These are phyloP conservation scores for Halophytophthora polymorphica DNA, from an alignment of 352 stramenopile genomes.

Conservation along the genomic window DNA sequence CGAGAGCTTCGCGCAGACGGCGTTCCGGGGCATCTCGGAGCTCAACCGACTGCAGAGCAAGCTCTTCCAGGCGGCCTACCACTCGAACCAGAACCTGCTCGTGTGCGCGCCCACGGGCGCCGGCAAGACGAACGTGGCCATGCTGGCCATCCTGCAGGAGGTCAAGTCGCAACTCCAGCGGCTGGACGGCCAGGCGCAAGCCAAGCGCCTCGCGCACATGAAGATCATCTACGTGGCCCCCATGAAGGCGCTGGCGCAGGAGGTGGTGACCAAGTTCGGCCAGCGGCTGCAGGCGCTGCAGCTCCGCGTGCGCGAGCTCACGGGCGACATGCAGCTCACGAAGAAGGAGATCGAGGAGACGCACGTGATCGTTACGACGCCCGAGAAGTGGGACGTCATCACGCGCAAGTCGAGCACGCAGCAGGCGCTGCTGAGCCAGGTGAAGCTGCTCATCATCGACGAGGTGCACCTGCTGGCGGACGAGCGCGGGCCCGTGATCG, in stretches of 20 bases:
- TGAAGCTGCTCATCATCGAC: slow-evolving; percentile 99
- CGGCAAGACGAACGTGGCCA: slow-evolving; percentile 99
- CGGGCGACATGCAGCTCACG: slow-evolving; percentile 98
- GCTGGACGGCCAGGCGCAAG: slow-evolving; percentile 19
- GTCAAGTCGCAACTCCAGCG: slow-evolving; percentile 73
- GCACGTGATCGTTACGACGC: slow-evolving; percentile 98
- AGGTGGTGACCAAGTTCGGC: slow-evolving; percentile 98
- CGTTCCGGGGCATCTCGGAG: slow-evolving; percentile 66
- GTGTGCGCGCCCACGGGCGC: slow-evolving; percentile 92
- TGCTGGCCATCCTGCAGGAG: slow-evolving; percentile 95
- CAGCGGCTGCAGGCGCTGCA: slow-evolving; percentile 72
- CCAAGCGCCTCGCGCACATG: slow-evolving; percentile 56
- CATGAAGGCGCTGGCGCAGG: slow-evolving; percentile 98
- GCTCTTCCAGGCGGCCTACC: slow-evolving; percentile 96
- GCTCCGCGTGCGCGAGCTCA: slow-evolving; percentile 91
- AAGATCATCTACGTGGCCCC: slow-evolving; percentile 97
- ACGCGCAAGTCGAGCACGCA: slow-evolving; percentile 95
- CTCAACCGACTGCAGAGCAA: slow-evolving; percentile 98
- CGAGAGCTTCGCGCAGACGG: slow-evolving; percentile 72
- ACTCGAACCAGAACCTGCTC: slow-evolving; percentile 96
- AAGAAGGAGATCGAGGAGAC: slow-evolving; percentile 94
- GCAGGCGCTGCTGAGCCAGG: slow-evolving; percentile 85
- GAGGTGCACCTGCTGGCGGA: slow-evolving; percentile 99
- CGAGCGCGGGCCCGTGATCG: slow-evolving; percentile 98
- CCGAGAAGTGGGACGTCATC: slow-evolving; percentile 99